phyloP scores from a whole-genome alignment of 257 asterid species.

The Solanum commersonii region DNA sequence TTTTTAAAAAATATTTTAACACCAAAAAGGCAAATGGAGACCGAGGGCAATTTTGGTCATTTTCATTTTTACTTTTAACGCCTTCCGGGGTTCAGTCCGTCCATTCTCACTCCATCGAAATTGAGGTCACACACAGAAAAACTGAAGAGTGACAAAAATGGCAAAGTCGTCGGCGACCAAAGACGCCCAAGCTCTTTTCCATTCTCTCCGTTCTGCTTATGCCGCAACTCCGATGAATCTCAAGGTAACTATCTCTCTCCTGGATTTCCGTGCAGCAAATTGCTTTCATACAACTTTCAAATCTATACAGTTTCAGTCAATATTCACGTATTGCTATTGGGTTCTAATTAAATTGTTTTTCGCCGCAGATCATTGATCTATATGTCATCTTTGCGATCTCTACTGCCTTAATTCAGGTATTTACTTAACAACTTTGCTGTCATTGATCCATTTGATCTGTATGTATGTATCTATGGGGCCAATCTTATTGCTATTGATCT shows the following conservation, averaged over 20 bases:
- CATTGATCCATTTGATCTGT: background rate
- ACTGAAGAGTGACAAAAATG: constrained; percentile 23
- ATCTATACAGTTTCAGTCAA: background rate
- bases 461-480: background rate
- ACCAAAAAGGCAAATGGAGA: background rate
- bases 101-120: background rate
- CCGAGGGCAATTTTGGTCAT: background rate
- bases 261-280: background rate
- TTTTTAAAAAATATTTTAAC: background rate
- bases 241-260: constrained; percentile 30
- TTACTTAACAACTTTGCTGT: background rate
- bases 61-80: background rate
- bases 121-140: background rate
- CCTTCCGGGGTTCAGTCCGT: background rate
- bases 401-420: constrained; percentile 76
- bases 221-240: constrained; percentile 55
- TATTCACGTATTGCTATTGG: background rate
- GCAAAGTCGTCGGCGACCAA: constrained; percentile 52
- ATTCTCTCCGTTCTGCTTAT: constrained; percentile 66
- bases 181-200: constrained; percentile 57
- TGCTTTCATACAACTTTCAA: background rate
- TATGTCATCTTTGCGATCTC: constrained; percentile 50
- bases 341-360: background rate
- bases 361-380: constrained; percentile 65
- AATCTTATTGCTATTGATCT: background rate